phyloP scores from a whole-genome alignment of 2,329 filamentous ascomycete species.

The Colletotrichum sublineola region DNA sequence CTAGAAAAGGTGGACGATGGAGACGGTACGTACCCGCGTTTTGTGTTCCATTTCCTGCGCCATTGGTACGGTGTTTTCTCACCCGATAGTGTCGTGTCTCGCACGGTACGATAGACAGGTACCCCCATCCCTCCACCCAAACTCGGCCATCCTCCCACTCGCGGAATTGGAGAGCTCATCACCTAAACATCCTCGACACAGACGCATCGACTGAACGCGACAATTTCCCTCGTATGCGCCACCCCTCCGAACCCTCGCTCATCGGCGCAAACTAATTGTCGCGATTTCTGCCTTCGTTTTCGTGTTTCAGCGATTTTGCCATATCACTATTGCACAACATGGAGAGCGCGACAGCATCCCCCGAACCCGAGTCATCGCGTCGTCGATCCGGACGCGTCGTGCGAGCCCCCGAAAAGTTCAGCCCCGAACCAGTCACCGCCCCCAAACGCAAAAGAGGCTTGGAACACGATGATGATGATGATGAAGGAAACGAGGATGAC shows the following conservation, averaged over 20 bases:
- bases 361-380: slow-evolving; percentile 66
- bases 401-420: slow-evolving; percentile 71
- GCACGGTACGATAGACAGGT: slow-evolving; percentile 21
- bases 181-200: slow-evolving; percentile 38
- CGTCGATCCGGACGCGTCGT: slow-evolving; percentile 79
- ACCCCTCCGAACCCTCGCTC: slow-evolving; percentile 30
- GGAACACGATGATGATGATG: slow-evolving; percentile 62
- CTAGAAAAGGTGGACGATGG: not conserved
- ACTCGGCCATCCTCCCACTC: slow-evolving; percentile 27
- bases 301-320: not conserved
- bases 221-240: slow-evolving; percentile 38
- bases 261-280: slow-evolving; percentile 39
- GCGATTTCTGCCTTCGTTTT: slow-evolving; percentile 28
- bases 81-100: not conserved
- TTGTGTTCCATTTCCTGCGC: not conserved
- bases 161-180: slow-evolving; percentile 28
- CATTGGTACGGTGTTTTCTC: slow-evolving; percentile 10
- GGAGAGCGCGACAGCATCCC: slow-evolving; percentile 68
- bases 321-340: slow-evolving; percentile 48
- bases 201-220: slow-evolving; percentile 33
- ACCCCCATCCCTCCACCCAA: slow-evolving; percentile 20
- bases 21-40: slow-evolving; percentile 1
- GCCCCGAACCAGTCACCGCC: slow-evolving; percentile 62
- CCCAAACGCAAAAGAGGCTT: slow-evolving; percentile 70
- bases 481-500: slow-evolving; percentile 62